Base-by-base conservation (phyloP, 2,329 filamentous ascomycete genomes). In the Hypocreales sp. region DNA sequence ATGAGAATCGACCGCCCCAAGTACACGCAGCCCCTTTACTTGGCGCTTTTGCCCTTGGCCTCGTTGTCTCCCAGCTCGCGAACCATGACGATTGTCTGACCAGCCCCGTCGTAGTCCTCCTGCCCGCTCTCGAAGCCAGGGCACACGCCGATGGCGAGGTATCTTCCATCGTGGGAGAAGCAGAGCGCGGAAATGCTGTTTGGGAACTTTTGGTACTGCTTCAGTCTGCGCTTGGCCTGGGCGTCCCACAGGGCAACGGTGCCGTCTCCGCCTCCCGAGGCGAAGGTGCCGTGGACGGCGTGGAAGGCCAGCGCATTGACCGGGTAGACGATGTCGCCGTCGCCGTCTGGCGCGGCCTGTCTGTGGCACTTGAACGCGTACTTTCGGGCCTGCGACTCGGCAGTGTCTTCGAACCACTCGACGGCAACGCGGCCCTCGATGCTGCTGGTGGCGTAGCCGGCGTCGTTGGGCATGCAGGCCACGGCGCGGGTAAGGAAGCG, bases 331-430 rank as follows among this genome's bases (percentile, higher is more conserved):
- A 93, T 67, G 43, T 93, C 86, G 17, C 64, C 72, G 21, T 67
- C 67, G 8, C 65, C 64, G 22, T 75, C 66, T 2, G 70, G 55
- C 8, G 62, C 64, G 2, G 73, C 66, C 50, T 92, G 82, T 5
- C 90, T 72, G 55, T 98, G 90, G 55, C 90, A 98, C 55, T 98
- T 98, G 70, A 98, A 98, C 10, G 90, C 90, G 51, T 95, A 98
- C 53, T 94, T 95, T 39, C 86, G 72, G 21, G 80, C 78, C 56
- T 95, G 86, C 4, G 80, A 86, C 50, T 87, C 80, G 22, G 73
- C 62, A 5, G 74, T 81, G 11, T 90, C 81, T 47, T 95, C 90
- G 49, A 98, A 95, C 82, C 86, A 95, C 53, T 98, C 90, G 1
- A 98, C 90, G 0, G 86, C 87, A 2, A 98, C 84, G 41, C 90